These are phyloP conservation scores for Perkinsus chesapeaki DNA, from an alignment of 169 alveolate species.

Conservation along the genomic window DNA sequence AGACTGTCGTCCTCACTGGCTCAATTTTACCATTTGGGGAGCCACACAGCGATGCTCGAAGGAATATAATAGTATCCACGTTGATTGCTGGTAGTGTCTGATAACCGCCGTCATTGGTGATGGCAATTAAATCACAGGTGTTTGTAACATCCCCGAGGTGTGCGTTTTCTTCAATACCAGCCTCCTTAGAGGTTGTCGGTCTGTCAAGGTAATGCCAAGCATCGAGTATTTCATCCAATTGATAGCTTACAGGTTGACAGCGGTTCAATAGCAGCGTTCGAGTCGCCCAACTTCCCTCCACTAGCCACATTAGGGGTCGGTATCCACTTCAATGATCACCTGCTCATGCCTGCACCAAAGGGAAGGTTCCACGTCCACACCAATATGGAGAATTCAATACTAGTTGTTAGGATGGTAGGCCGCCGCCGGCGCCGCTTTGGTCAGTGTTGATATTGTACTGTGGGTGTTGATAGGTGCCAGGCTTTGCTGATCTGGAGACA, in stretches of 20 bases:
- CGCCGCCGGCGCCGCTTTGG: neutral
- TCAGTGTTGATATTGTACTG: too few species aligned
- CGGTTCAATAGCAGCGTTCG: slow-evolving; percentile 60
- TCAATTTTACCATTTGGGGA: slow-evolving; percentile 54
- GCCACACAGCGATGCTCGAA: slow-evolving; percentile 60
- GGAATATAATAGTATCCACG: slow-evolving; percentile 41
- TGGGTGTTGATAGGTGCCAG: neutral
- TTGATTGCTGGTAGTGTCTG: neutral
- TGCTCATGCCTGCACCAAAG: slow-evolving; percentile 18
- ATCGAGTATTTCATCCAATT: neutral
- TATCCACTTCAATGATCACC: slow-evolving; percentile 35
- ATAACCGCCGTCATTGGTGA: slow-evolving; percentile 24
- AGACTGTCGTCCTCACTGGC: slow-evolving; percentile 72
- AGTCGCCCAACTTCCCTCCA: slow-evolving; percentile 60
- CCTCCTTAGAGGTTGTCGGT: slow-evolving; percentile 58
- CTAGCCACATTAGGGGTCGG: slow-evolving; percentile 52
- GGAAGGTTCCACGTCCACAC: neutral
- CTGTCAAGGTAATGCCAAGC: slow-evolving; percentile 27
- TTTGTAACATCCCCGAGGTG: slow-evolving; percentile 66
- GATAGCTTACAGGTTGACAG: slow-evolving; percentile 45
- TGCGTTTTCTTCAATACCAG: slow-evolving; percentile 47
- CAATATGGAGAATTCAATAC: neutral
- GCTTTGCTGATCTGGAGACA: neutral
- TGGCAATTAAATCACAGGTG: slow-evolving; percentile 58
- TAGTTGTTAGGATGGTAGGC: neutral